A percentile compares a stretch with the other conserved stretches of the same genome.
Conservation (phyloP, 768 basidiomycete genomes). For the Pleurotus ostreatus region DNA sequence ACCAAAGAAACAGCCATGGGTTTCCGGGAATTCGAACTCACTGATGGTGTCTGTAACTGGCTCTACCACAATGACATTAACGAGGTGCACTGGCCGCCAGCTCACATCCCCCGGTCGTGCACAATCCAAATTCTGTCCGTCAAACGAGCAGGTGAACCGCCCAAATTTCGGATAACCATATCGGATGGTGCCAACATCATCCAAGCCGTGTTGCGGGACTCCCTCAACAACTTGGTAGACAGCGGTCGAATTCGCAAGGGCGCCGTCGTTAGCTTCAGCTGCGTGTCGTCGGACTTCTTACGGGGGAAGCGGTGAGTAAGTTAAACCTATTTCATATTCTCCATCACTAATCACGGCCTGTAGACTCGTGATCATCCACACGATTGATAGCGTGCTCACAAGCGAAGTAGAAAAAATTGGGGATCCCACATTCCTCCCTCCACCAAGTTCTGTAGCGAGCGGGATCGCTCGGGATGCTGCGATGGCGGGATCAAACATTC, state of each 20-base stretch:
- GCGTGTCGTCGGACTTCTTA: background rate
- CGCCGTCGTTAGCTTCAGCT: background rate
- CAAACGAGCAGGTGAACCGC: background rate
- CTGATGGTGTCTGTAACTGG: too few relatives aligned
- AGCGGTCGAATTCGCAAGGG: background rate
- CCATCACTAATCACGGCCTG: background rate
- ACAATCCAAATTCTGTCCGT: background rate
- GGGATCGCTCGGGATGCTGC: slow-evolving; percentile 5
- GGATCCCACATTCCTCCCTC: background rate
- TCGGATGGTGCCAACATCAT: background rate
- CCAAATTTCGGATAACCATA: background rate
- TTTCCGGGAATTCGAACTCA: too few relatives aligned
- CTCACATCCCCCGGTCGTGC: background rate
- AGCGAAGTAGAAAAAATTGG: background rate
- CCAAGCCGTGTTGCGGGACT: background rate
- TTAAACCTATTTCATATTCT: background rate
- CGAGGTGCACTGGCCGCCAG: too few relatives aligned
- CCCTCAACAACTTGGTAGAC: background rate
- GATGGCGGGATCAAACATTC: background rate
- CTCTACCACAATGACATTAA: too few relatives aligned
- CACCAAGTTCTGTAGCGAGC: background rate
- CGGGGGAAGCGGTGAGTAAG: background rate
- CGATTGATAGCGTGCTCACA: too few relatives aligned
- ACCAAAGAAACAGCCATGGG: too few relatives aligned
- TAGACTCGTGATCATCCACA: too few relatives aligned